These are phyloP conservation scores for Fraxinus quadrangulata DNA, from an alignment of 257 asterid genomes.

Conservation along the genomic window DNA sequence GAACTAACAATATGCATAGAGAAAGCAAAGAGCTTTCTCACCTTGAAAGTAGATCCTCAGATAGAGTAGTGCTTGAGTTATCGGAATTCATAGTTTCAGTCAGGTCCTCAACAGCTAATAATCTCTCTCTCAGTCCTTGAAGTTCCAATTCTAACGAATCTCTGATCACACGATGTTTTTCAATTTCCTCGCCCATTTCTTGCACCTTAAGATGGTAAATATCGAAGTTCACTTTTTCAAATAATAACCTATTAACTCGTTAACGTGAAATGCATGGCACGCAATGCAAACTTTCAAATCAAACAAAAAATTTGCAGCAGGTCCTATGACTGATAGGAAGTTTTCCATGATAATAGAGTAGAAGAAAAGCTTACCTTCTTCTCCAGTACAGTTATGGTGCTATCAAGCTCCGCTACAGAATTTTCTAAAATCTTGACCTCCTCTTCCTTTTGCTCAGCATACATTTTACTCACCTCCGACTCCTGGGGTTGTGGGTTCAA, in stretches of 20 bases:
- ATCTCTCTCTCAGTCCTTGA: conserved; percentile 66
- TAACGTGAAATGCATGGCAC: conserved; percentile 13
- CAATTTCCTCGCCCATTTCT: conserved; percentile 81
- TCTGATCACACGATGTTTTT: conserved; percentile 55
- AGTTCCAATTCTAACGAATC: conserved; percentile 67
- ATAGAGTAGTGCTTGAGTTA: conserved; percentile 40
- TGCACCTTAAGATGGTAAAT: conserved; percentile 50
- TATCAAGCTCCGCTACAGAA: conserved; percentile 88
- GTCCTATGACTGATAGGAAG: conserved; percentile 1
- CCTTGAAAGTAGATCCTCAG: conserved; percentile 54
- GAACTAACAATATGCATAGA: conserved; percentile 16
- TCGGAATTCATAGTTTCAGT: conserved; percentile 57
- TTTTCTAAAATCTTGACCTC: conserved; percentile 82
- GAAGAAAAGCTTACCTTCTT: conserved; percentile 54
- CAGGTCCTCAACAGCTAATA: conserved; percentile 61
- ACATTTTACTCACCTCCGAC: conserved; percentile 67
- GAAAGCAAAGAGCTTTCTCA: conserved; percentile 34
- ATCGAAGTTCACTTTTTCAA: conserved; percentile 16
- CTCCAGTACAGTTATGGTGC: conserved; percentile 84
- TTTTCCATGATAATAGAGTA: conserved; percentile 16
- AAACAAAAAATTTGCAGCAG: conserved; percentile 21
- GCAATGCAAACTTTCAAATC: conserved; percentile 3
- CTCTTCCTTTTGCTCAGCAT: conserved; percentile 90
- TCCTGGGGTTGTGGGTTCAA: conserved; percentile 46
- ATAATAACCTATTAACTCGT: conserved; percentile 2